These are phyloP conservation scores for Cucumis hystrix DNA, from an alignment of 306 rosid genomes.

Conservation along the genomic window DNA sequence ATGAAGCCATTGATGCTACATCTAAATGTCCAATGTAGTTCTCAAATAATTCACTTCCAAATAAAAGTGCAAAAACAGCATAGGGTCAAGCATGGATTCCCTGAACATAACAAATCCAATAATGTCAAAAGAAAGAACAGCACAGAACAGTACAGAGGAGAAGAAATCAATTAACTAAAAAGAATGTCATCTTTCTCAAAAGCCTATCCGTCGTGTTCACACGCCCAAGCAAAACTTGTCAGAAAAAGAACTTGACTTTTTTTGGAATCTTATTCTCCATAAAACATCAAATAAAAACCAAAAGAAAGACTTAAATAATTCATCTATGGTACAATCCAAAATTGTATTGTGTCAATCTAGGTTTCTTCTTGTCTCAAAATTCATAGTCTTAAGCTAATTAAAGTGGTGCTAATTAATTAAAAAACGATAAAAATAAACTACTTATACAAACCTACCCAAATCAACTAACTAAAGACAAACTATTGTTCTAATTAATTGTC, in stretches of 20 bases:
- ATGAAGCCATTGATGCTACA: constrained; percentile 87
- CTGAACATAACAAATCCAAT: constrained; percentile 23
- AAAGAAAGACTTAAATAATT: neutral
- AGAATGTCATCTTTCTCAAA: neutral
- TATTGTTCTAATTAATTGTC: neutral
- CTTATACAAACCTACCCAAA: neutral
- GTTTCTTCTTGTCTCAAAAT: neutral
- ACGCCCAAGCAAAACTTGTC: too few species aligned
- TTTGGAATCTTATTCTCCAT: too few species aligned
- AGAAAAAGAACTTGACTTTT: too few species aligned
- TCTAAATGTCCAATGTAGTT: constrained; percentile 82
- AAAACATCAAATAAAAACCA: too few species aligned
- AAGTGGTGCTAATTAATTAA: neutral
- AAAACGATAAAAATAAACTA: neutral
- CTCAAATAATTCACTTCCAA: constrained; percentile 91
- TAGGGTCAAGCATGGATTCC: constrained; percentile 87
- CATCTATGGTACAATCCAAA: neutral
- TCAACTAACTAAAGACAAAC: too few species aligned
- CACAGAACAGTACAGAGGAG: neutral
- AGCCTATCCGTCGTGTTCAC: too few species aligned
- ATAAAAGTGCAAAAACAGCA: constrained; percentile 75
- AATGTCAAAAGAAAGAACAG: neutral
- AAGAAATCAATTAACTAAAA: neutral
- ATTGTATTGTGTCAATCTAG: neutral
- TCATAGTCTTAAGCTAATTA: neutral